Evolutionary conservation across 1,139 yeast species (phyloP).

Genomic region (Yamadazyma dendronema): DNA sequence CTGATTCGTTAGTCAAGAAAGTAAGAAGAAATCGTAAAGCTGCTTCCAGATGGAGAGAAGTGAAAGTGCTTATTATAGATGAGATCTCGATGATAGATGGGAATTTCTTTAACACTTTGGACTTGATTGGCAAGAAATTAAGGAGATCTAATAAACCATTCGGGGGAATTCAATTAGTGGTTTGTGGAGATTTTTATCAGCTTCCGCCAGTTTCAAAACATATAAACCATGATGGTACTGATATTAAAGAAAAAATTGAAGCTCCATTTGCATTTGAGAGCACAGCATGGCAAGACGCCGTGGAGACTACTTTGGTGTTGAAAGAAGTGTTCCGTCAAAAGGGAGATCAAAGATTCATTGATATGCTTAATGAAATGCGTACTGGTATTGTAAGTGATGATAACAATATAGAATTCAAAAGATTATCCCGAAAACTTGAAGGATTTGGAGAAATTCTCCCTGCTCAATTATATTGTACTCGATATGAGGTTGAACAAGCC

Average conservation of each 20-base stretch:
- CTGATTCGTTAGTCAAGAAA: slow-evolving; percentile 46
- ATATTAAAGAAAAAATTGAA: slow-evolving; percentile 18
- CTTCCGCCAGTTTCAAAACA: slow-evolving; percentile 71
- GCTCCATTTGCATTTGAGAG: slow-evolving; percentile 75
- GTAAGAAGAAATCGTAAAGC: slow-evolving; percentile 56
- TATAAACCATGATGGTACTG: slow-evolving; percentile 23
- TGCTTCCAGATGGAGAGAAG: slow-evolving; percentile 56
- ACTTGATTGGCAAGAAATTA: slow-evolving; percentile 58
- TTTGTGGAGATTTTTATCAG: slow-evolving; percentile 90
- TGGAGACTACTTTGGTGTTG: slow-evolving; percentile 65
- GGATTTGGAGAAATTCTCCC: slow-evolving; percentile 75
- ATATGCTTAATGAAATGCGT: slow-evolving; percentile 87
- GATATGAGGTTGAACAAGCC: slow-evolving; percentile 81
- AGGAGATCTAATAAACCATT: slow-evolving; percentile 58
- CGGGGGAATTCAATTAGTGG: slow-evolving; percentile 84
- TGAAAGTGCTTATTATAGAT: slow-evolving; percentile 72
- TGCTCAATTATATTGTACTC: slow-evolving; percentile 81
- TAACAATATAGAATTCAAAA: slow-evolving; percentile 54
- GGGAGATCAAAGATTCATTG: slow-evolving; percentile 73
- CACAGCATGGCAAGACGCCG: slow-evolving; percentile 63
- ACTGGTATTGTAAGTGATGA: slow-evolving; percentile 60
- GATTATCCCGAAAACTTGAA: slow-evolving; percentile 53
- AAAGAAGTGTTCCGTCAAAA: slow-evolving; percentile 88
- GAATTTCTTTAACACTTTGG: slow-evolving; percentile 65
- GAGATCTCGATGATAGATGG: slow-evolving; percentile 92